Base-by-base conservation (phyloP, 108 stramenopile species). In the Nitzschia sp. region DNA sequence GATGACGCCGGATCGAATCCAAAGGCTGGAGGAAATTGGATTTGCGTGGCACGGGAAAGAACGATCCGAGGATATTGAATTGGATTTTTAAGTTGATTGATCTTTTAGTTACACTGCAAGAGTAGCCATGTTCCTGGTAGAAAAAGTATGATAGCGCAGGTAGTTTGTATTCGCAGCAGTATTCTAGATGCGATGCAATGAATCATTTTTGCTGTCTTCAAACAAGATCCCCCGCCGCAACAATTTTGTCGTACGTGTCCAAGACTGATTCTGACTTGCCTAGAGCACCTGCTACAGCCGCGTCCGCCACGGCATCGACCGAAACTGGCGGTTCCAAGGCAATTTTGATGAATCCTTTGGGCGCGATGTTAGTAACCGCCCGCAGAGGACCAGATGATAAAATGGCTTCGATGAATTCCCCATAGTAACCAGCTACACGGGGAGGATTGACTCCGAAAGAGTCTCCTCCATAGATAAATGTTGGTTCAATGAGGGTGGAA, bases 391-490 rank as follows among this genome's bases (percentile, higher is more conserved):
- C 69, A 1, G 74, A 70, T 26, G 75, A 76, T 42, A 93, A 74
- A 15, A 89, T n/a, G 33, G 67, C 73, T 68, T 93, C 91, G 19
- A 92, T 79, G 29, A 75, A 73, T 46, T 70, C 54, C 0, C 90
- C 90, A 61, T 92, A 92, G 25, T 76, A 80, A 33, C 58, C 70
- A n/a, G 82, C 82, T 3, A 92, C 90, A 28, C 90, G 78, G 5
- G 90, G 90, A 24, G 90, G 90, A 36, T 77, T 58, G 2, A 92
- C 21, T 23, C 73, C 76, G 70, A 92, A 92, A 6, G 76, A 74
- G 19, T 77, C 59, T n/a, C 90, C 90, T 21, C 90, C 90, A 54
- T 92, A 84, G 45, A 92, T 87, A 59, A 92, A 92, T 2, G 90
- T 87, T 24, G 85, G 61, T 58, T 83, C 81, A 17, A 87, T 75